These are phyloP conservation scores for Saccharata proteae DNA, from an alignment of 2,329 filamentous ascomycete genomes.

Conservation along the genomic window DNA sequence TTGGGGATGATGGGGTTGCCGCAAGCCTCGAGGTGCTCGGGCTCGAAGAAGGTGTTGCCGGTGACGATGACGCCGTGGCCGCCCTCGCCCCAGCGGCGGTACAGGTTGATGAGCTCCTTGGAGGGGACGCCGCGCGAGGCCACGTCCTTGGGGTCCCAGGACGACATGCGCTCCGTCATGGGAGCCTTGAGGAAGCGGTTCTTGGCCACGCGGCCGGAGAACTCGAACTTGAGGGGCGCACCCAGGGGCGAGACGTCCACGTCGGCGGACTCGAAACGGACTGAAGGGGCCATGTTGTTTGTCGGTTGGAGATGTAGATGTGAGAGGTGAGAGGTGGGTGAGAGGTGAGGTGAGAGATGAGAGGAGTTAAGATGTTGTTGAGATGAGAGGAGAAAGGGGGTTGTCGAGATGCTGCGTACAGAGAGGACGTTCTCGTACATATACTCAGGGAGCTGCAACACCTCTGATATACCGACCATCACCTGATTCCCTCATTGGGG, in stretches of 20 bases:
- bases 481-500: too few species aligned
- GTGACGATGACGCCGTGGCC: slow-evolving; percentile 42
- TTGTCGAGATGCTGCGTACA: too few species aligned
- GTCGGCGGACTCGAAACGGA: slow-evolving; percentile 29
- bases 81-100: slow-evolving; percentile 41
- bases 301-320: neutral
- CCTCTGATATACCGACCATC: too few species aligned
- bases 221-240: slow-evolving; percentile 32
- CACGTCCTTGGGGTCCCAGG: slow-evolving; percentile 44
- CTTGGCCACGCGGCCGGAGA: slow-evolving; percentile 42
- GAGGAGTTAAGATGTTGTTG: too few species aligned
- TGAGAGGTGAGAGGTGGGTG: neutral
- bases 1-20: slow-evolving; percentile 49
- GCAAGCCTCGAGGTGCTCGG: slow-evolving; percentile 40
- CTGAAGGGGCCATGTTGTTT: slow-evolving; percentile 23
- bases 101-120: slow-evolving; percentile 43
- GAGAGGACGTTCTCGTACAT: too few species aligned
- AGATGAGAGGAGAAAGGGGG: too few species aligned
- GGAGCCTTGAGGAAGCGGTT: slow-evolving; percentile 56
- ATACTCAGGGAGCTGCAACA: too few species aligned
- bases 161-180: slow-evolving; percentile 53
- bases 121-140: slow-evolving; percentile 42
- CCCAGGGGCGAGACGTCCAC: slow-evolving; percentile 29
- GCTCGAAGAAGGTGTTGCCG: slow-evolving; percentile 41
- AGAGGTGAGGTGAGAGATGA: too few species aligned